Evolutionary conservation across 345 rosid species (phyloP).

Genomic region (Hibiscus mutabilis): DNA sequence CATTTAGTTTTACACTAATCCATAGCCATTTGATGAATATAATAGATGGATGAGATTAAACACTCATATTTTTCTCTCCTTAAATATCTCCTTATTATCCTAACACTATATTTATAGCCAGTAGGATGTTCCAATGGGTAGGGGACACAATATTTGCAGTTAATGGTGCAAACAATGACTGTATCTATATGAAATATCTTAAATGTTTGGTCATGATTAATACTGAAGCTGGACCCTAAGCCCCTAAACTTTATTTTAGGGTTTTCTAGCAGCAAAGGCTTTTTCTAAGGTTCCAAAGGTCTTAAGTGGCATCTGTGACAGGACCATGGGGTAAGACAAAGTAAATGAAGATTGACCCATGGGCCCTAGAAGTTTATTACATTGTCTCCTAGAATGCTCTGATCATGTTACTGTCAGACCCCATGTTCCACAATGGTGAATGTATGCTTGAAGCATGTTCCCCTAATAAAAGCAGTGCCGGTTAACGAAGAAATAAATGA

Average conservation of each 20-base stretch:
- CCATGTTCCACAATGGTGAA: slow-evolving; percentile 22
- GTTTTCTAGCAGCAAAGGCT: not conserved
- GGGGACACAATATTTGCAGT: not conserved
- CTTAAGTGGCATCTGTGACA: not conserved
- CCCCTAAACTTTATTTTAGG: not conserved
- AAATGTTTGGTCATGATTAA: not conserved
- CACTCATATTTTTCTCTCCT: too few species aligned
- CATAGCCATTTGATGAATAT: too few species aligned
- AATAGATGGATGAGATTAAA: too few species aligned
- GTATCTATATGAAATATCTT: not conserved
- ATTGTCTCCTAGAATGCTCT: not conserved
- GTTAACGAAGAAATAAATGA: not conserved
- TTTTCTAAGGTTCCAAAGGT: not conserved
- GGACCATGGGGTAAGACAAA: not conserved
- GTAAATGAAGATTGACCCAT: not conserved
- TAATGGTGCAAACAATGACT: not conserved
- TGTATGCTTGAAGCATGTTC: slow-evolving; percentile 12
- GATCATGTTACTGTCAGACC: slow-evolving; percentile 17
- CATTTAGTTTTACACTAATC: too few species aligned
- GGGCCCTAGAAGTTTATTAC: slow-evolving; percentile 11
- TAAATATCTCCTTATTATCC: too few species aligned
- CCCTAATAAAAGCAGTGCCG: slow-evolving; percentile 13
- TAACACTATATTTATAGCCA: too few species aligned
- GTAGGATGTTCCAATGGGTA: not conserved
- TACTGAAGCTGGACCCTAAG: too few species aligned